Base-by-base conservation (phyloP, 2,329 filamentous ascomycete species). In the Berkeleyomyces rouxiae region DNA sequence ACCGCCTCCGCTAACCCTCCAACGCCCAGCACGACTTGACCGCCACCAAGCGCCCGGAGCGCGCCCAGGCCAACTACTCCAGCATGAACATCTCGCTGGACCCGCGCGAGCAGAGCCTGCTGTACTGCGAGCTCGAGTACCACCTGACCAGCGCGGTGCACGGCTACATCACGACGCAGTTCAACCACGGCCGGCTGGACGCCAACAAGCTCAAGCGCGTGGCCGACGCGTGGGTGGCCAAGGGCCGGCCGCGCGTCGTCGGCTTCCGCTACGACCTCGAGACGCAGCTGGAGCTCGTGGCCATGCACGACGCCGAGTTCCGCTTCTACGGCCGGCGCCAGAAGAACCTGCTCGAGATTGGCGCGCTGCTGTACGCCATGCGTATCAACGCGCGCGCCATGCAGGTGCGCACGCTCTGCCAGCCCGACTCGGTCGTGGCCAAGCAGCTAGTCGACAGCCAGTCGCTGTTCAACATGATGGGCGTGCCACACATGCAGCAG, bases 41-140 rank as follows among this genome's bases (percentile, higher is more conserved):
- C 7, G 49, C n/a, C 43, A 7, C 31, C 7, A 49, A 43, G 13
- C 61, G 33, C 42, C 7, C n/a, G 7, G 43, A 58, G 39, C 53
- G 43, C 53, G 42, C 53, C 23, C 55, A 58, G 37, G 39, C 51
- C 9, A 37, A 58, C 9, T 53, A 51, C 39, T 67, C 72, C 11
- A 72, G 71, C 11, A 67, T 79, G 2, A 70, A 71, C 31, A 79
- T 82, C 66, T 82, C 80, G 0, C 74, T 83, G 3, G 72, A 77
- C 67, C 73, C 79, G 0, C 77, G 81, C 51, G 80, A 82, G 70
- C 81, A 83, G 68, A 79, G 77, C 59, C 74, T 83, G 7, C 70
- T 83, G 6, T 83, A 82, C 69, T 80, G 79, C 68, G 81, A 84
- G 69, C 75, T 83, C 6, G 80, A 82, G 68, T 83, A 77, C 66